Conservation (phyloP, 2,329 filamentous ascomycete species). For the Juglanconis oblonga region DNA sequence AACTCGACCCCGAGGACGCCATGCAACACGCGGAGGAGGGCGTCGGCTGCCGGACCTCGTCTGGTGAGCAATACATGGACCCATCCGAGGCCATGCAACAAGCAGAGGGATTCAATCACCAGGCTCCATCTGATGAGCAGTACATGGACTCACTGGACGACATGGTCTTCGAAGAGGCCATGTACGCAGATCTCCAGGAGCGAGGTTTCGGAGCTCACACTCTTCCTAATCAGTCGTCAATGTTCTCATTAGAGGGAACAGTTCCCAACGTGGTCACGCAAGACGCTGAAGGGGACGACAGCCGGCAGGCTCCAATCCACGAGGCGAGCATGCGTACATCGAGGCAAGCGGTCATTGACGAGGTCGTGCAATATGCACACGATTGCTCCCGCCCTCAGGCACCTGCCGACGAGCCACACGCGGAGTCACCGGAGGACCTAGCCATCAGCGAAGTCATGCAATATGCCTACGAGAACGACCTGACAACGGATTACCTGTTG, state of each 20-base stretch:
- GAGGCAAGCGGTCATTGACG: background rate
- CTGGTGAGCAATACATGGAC: background rate
- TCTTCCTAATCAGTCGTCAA: background rate
- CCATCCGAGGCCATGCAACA: background rate
- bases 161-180: background rate
- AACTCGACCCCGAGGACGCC: background rate
- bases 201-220: background rate
- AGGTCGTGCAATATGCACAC: background rate
- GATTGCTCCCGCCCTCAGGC: background rate
- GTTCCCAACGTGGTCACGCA: background rate
- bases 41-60: background rate
- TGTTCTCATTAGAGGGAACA: background rate
- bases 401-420: background rate
- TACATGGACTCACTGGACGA: background rate
- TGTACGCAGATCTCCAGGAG: background rate
- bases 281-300: background rate
- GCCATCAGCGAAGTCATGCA: background rate
- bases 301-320: background rate
- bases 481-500: constrained; percentile 10
- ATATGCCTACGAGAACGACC: constrained; percentile 15
- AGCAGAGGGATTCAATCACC: background rate
- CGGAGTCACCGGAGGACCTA: background rate
- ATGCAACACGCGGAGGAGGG: background rate
- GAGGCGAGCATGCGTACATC: background rate
- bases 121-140: background rate